A percentile compares a stretch with the other conserved stretches of the same genome.
These are phyloP conservation scores for Acacia melanoxylon DNA, from an alignment of 306 rosid species.

Conservation along the genomic window DNA sequence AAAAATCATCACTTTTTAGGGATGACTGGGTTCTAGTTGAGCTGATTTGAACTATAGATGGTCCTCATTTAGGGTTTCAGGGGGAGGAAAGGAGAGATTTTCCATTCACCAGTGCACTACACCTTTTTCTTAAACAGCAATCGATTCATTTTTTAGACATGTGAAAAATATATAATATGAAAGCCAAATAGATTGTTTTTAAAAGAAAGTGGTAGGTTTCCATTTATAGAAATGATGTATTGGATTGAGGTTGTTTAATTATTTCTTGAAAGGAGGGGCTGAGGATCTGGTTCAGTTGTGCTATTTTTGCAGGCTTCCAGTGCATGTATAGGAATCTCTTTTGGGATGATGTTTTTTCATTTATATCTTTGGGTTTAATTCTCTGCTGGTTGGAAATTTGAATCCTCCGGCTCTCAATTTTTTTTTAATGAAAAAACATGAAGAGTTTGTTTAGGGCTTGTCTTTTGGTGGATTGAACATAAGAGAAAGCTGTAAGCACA, in stretches of 20 bases:
- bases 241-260: neutral
- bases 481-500: neutral
- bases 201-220: neutral
- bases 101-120: neutral
- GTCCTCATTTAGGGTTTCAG: neutral
- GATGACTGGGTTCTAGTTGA: constrained; percentile 14
- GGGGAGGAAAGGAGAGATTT: neutral
- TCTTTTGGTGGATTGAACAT: neutral
- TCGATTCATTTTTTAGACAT: neutral
- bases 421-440: neutral
- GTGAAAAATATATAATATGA: neutral
- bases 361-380: neutral
- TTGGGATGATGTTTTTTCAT: neutral
- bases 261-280: constrained; percentile 2
- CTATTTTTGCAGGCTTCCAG: constrained; percentile 1
- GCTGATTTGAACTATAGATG: neutral
- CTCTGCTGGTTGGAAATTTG: neutral
- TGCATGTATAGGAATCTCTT: neutral
- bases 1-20: neutral
- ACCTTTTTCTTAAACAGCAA: neutral
- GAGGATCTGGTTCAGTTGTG: neutral
- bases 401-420: neutral
- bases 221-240: neutral
- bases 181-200: neutral
- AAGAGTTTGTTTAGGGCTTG: neutral